Conservation (phyloP, 2,329 filamentous ascomycete species). For the Neofusicoccum sp. region DNA sequence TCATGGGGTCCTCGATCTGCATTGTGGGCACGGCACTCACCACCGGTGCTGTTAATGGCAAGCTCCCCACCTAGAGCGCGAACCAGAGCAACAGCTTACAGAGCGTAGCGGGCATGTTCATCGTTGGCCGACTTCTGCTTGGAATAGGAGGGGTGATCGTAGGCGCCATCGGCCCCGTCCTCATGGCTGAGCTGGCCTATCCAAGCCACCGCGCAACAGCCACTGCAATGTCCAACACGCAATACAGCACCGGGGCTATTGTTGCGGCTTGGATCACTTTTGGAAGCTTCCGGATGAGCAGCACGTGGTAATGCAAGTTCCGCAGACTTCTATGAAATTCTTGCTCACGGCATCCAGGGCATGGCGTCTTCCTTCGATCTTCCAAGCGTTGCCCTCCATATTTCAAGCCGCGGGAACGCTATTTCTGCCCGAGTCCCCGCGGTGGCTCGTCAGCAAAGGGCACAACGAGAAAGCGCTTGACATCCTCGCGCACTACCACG, state of each 20-base stretch:
- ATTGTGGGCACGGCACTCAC: conserved; percentile 3
- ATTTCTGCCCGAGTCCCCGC: conserved; percentile 61
- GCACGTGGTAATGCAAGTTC: conserved; percentile 31
- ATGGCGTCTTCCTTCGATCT: conserved; percentile 31
- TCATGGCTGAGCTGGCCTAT: conserved; percentile 14
- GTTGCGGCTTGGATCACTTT: conserved; percentile 49
- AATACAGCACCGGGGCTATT: conserved; percentile 34
- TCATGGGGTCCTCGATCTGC: conserved; percentile 3
- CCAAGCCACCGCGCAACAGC: conserved; percentile 11
- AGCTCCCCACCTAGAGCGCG: neutral
- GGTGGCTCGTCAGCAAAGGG: conserved; percentile 64
- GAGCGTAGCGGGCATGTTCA: conserved; percentile 7
- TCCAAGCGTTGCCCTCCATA: conserved; percentile 42
- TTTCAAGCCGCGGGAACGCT: conserved; percentile 33
- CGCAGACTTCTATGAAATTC: neutral
- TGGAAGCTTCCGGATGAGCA: conserved; percentile 42
- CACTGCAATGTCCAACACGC: conserved; percentile 12
- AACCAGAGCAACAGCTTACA: neutral
- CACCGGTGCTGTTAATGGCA: conserved; percentile 5
- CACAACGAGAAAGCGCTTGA: conserved; percentile 60
- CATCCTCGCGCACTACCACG: conserved; percentile 63
- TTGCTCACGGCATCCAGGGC: conserved; percentile 24
- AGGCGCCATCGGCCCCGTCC: conserved; percentile 11
- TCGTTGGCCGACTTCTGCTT: neutral
- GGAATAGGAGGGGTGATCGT: conserved; percentile 8